Conservation (phyloP, 2,329 filamentous ascomycete species). For the Aspergillus quadricinctus region DNA sequence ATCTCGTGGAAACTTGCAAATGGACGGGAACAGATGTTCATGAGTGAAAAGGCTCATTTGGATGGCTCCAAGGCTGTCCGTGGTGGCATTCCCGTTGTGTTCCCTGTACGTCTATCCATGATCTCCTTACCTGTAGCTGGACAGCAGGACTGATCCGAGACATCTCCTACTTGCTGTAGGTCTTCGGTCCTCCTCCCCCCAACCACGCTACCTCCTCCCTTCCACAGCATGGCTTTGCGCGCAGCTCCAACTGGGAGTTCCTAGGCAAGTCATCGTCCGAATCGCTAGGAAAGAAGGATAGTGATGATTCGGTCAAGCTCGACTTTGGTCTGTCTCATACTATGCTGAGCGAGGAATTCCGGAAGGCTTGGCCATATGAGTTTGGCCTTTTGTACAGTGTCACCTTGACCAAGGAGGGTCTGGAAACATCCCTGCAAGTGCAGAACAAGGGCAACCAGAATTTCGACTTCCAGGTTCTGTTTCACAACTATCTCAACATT, state of each 20-base stretch:
- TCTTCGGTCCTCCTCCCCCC: conserved; percentile 77
- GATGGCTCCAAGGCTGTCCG: conserved; percentile 87
- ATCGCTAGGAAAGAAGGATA: conserved; percentile 34
- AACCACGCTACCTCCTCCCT: conserved; percentile 74
- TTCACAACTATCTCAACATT: conserved; percentile 86
- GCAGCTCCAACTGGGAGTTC: conserved; percentile 87
- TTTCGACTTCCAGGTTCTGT: conserved; percentile 86
- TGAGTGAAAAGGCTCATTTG: conserved; percentile 73
- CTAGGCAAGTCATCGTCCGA: conserved; percentile 44
- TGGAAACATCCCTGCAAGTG: conserved; percentile 79
- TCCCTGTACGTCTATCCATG: conserved; percentile 63
- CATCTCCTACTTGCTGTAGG: conserved; percentile 37
- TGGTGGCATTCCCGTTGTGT: conserved; percentile 88
- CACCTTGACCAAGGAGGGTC: conserved; percentile 67
- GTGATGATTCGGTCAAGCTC: conserved; percentile 74
- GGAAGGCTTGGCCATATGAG: conserved; percentile 74
- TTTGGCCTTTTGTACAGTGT: conserved; percentile 94
- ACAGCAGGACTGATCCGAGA: conserved; percentile 9
- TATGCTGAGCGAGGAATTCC: conserved; percentile 64
- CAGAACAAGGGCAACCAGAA: conserved; percentile 78
- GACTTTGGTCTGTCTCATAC: conserved; percentile 85
- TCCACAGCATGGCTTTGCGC: conserved; percentile 92
- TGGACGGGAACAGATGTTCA: conserved; percentile 77
- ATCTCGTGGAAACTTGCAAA: conserved; percentile 84
- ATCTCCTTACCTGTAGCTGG: not conserved